These are phyloP conservation scores for Penicillium lividum DNA, from an alignment of 495 filamentous ascomycete genomes.

Conservation along the genomic window DNA sequence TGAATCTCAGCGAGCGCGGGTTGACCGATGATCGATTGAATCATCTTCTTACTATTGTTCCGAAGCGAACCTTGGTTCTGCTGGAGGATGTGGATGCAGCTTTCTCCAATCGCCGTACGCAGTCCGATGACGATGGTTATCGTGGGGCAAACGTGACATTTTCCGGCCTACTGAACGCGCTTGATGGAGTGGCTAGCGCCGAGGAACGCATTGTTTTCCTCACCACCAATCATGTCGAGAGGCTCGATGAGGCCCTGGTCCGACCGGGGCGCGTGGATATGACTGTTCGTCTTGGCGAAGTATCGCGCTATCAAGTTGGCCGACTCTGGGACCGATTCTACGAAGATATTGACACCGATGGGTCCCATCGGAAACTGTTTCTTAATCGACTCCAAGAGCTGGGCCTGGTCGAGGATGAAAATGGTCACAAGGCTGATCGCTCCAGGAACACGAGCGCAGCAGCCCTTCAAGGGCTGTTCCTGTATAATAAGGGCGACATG, in stretches of 20 bases:
- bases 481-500: conserved; percentile 91
- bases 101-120: conserved; percentile 72
- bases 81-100: conserved; percentile 96
- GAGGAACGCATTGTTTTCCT: conserved; percentile 93
- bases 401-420: conserved; percentile 53
- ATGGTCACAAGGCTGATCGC: conserved; percentile 39
- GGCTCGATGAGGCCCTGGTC: conserved; percentile 85
- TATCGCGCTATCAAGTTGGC: conserved; percentile 78
- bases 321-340: conserved; percentile 96
- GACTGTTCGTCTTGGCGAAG: conserved; percentile 85
- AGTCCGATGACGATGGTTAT: conserved; percentile 82
- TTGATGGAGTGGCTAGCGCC: conserved; percentile 93
- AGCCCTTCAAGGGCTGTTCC: conserved; percentile 86
- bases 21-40: conserved; percentile 92
- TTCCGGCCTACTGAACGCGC: conserved; percentile 87
- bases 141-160: conserved; percentile 90
- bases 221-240: conserved; percentile 91
- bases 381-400: conserved; percentile 51
- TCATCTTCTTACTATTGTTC: conserved; percentile 83
- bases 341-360: conserved; percentile 70
- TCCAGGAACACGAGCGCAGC: conserved; percentile 72
- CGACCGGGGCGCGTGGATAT: conserved; percentile 92
- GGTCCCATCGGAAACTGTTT: conserved; percentile 48
- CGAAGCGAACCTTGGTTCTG: conserved; percentile 79
- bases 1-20: conserved; percentile 91